A percentile compares a stretch with the other conserved stretches of the same genome.
These are phyloP conservation scores for Populus davidiana DNA, from an alignment of 345 rosid genomes.

Conservation along the genomic window DNA sequence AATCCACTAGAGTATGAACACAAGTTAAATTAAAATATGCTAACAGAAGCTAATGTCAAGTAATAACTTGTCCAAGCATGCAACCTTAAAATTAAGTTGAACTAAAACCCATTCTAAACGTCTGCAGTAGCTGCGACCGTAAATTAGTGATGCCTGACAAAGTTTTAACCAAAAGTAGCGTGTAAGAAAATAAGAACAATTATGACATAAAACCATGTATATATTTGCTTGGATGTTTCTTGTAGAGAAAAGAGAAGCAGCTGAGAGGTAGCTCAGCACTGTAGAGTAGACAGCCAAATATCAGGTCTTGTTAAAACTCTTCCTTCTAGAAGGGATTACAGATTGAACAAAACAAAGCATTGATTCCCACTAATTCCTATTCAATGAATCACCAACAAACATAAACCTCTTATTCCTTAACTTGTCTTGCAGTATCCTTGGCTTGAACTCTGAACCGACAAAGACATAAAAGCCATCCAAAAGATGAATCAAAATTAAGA, in stretches of 20 bases:
- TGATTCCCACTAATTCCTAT: conserved; percentile 98
- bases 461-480: neutral
- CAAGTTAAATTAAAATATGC: too few species aligned
- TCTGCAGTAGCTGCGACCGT: too few species aligned
- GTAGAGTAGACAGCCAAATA: conserved; percentile 67
- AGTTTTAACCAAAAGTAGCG: too few species aligned
- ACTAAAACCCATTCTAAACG: too few species aligned
- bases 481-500: conserved; percentile 1
- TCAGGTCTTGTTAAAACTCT: conserved; percentile 58
- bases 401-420: conserved; percentile 89
- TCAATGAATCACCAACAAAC: conserved; percentile 96
- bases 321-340: conserved; percentile 53
- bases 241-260: neutral
- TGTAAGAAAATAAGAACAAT: neutral
- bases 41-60: too few species aligned
- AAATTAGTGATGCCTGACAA: too few species aligned
- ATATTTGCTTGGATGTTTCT: neutral
- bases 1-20: too few species aligned
- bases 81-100: too few species aligned
- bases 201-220: neutral
- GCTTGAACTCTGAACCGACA: conserved; percentile 49
- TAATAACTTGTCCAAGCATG: too few species aligned
- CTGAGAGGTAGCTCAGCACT: conserved; percentile 52
- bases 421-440: conserved; percentile 63
- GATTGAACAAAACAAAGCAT: conserved; percentile 93